These are phyloP conservation scores for Penicillium pulvis DNA, from an alignment of 495 filamentous ascomycete genomes.

Conservation along the genomic window DNA sequence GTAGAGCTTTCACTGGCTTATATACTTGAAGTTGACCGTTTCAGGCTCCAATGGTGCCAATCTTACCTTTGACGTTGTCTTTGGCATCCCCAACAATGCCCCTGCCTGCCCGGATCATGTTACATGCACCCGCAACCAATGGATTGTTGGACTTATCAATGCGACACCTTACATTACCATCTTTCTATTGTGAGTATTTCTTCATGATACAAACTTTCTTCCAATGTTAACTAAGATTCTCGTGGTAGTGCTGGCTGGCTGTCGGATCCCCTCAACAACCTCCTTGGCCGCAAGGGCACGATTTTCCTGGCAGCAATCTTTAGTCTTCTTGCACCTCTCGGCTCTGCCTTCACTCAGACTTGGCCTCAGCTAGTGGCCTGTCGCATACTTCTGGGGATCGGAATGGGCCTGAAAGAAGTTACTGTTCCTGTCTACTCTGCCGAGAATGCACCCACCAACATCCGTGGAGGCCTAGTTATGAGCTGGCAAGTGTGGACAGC, in stretches of 20 bases:
- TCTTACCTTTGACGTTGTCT: slow-evolving; percentile 60
- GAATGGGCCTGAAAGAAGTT: slow-evolving; percentile 62
- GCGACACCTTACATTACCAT: slow-evolving; percentile 44
- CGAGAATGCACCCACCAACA: slow-evolving; percentile 71
- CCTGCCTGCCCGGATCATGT: slow-evolving; percentile 43
- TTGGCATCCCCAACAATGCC: slow-evolving; percentile 40
- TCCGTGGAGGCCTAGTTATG: slow-evolving; percentile 83
- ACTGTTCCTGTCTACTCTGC: slow-evolving; percentile 74
- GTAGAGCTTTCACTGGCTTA: not conserved
- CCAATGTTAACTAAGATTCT: not conserved
- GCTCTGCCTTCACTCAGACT: slow-evolving; percentile 62
- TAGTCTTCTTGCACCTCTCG: slow-evolving; percentile 62
- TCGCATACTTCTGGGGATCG: slow-evolving; percentile 69
- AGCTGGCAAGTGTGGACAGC: slow-evolving; percentile 86
- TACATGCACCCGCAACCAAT: slow-evolving; percentile 37
- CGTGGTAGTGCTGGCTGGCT: slow-evolving; percentile 62
- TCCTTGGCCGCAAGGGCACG: slow-evolving; percentile 64
- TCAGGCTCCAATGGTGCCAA: slow-evolving; percentile 72
- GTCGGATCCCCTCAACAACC: slow-evolving; percentile 69
- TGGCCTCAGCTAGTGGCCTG: slow-evolving; percentile 65
- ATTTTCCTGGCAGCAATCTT: slow-evolving; percentile 70
- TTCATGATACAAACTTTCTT: not conserved
- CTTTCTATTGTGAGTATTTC: slow-evolving; percentile 37
- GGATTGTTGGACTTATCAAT: slow-evolving; percentile 52
- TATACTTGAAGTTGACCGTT: slow-evolving; percentile 11